These are phyloP conservation scores for Globisporangium emineosum DNA, from an alignment of 352 stramenopile species.

Conservation along the genomic window DNA sequence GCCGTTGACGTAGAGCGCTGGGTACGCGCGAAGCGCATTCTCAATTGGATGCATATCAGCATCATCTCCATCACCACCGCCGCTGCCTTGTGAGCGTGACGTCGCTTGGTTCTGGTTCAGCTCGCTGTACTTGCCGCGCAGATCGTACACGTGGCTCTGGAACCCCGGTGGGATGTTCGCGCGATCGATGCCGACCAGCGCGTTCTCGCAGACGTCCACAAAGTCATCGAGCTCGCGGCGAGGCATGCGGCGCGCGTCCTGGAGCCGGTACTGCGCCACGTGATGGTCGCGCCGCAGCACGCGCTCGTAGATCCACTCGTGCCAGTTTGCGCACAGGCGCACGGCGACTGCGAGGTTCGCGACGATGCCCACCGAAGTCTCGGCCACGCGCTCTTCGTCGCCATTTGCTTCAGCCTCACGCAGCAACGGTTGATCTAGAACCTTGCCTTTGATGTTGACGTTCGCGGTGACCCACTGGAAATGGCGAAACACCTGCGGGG, in stretches of 20 bases:
- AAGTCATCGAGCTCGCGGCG: constrained; percentile 51
- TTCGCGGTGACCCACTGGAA: constrained; percentile 65
- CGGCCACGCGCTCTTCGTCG: constrained; percentile 1
- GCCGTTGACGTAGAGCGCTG: constrained; percentile 47
- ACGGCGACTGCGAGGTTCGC: constrained; percentile 63
- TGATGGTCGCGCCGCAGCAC: constrained; percentile 19
- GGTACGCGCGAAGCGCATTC: constrained; percentile 45
- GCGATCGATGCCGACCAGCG: constrained; percentile 28
- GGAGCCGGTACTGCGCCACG: constrained; percentile 18
- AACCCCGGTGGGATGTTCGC: constrained; percentile 45
- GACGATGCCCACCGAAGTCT: constrained; percentile 41
- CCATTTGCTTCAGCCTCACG: neutral
- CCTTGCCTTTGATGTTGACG: constrained; percentile 39
- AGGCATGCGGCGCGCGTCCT: constrained; percentile 22
- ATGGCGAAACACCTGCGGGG: constrained; percentile 53
- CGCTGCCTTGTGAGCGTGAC: neutral
- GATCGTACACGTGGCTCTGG: constrained; percentile 38
- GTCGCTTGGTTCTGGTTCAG: neutral
- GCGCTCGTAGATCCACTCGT: constrained; percentile 75
- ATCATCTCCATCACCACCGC: too few relatives aligned
- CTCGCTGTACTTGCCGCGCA: constrained; percentile 24
- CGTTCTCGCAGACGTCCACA: constrained; percentile 44
- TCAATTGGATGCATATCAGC: too few relatives aligned
- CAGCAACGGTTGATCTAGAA: constrained; percentile 42
- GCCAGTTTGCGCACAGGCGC: constrained; percentile 74